These are phyloP conservation scores for Hericium alpestre DNA, from an alignment of 768 basidiomycete genomes.

Conservation along the genomic window DNA sequence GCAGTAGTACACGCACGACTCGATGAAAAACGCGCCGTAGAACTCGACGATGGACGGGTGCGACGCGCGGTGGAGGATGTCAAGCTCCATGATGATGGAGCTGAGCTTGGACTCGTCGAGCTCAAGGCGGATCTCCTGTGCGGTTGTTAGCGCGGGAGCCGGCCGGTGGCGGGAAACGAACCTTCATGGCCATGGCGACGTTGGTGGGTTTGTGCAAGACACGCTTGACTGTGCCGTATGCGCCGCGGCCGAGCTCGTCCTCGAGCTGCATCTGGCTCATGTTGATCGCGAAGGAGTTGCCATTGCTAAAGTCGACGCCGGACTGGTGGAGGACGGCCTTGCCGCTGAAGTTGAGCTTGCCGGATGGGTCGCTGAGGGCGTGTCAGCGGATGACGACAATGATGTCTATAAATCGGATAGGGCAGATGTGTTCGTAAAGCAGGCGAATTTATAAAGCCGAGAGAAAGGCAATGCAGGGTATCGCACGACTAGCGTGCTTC, in stretches of 20 bases:
- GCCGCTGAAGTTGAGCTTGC: conserved; percentile 86
- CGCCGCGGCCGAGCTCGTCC: conserved; percentile 92
- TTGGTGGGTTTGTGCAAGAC: conserved; percentile 91
- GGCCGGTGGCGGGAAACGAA: conserved; percentile 21
- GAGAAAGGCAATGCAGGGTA: too few relatives aligned
- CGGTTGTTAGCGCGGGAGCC: too few relatives aligned
- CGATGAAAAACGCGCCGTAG: conserved; percentile 98
- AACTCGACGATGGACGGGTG: conserved; percentile 94
- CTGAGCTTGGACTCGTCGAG: conserved; percentile 89
- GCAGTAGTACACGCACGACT: conserved; percentile 99
- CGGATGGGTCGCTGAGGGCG: conserved; percentile 77
- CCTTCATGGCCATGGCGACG: conserved; percentile 99
- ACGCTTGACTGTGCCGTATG: conserved; percentile 96
- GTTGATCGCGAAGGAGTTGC: conserved; percentile 85
- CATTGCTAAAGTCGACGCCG: conserved; percentile 84
- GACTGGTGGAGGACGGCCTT: conserved; percentile 88
- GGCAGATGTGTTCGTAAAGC: too few relatives aligned
- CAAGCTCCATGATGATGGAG: conserved; percentile 97
- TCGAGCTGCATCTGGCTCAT: conserved; percentile 86
- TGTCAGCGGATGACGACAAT: neutral
- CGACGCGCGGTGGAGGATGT: conserved; percentile 89
- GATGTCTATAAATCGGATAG: too few relatives aligned
- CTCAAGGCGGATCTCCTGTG: conserved; percentile 93
- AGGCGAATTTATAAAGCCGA: too few relatives aligned
- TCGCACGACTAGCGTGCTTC: too few relatives aligned